These are phyloP conservation scores for Echeveria elegans DNA, from an alignment of 164 flowering plant genomes.

Conservation along the genomic window DNA sequence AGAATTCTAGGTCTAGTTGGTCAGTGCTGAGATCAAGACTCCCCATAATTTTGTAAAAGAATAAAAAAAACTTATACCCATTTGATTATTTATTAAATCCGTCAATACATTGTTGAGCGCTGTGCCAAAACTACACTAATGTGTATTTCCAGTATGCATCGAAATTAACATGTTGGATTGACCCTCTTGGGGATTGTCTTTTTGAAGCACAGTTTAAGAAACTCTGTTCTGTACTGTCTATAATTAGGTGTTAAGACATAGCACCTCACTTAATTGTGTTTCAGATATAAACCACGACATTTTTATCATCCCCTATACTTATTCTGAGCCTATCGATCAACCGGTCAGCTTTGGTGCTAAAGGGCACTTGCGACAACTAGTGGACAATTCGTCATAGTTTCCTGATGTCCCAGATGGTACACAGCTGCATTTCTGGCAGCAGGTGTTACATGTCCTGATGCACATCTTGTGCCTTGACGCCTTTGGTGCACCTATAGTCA, in stretches of 20 bases:
- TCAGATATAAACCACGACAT: too few species aligned
- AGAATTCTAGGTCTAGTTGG: conserved; percentile 2
- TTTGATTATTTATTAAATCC: neutral
- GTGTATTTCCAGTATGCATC: too few species aligned
- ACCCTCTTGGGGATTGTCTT: too few species aligned
- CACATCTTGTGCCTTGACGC: conserved; percentile 23
- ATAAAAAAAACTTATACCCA: too few species aligned
- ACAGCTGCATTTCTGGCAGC: conserved; percentile 54
- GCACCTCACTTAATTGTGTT: too few species aligned
- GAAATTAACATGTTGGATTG: too few species aligned
- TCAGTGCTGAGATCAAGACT: neutral
- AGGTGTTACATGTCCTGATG: conserved; percentile 46
- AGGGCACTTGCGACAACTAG: conserved; percentile 41
- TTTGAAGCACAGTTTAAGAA: too few species aligned
- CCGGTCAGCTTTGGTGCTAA: conserved; percentile 1
- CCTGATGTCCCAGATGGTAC: conserved; percentile 62
- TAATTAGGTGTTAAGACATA: too few species aligned
- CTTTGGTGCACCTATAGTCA: neutral
- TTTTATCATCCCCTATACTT: neutral
- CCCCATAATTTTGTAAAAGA: neutral
- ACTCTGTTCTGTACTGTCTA: too few species aligned
- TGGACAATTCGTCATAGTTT: conserved; percentile 34
- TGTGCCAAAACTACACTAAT: too few species aligned
- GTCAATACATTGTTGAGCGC: too few species aligned
- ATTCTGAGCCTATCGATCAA: neutral